Conservation (phyloP, 2,329 filamentous ascomycete genomes). For the Colletotrichum cuscutae region DNA sequence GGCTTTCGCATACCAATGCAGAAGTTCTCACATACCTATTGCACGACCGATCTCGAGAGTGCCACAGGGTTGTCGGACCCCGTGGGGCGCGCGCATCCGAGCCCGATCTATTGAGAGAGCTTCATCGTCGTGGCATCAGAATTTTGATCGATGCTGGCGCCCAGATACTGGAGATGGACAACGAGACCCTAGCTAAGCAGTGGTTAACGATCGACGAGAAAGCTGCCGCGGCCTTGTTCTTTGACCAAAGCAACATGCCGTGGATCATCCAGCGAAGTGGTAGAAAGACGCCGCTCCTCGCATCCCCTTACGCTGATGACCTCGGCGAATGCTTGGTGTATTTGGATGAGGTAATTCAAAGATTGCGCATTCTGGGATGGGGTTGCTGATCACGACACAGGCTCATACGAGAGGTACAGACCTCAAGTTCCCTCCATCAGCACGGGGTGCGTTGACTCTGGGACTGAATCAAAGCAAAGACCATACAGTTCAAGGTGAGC, state of each 20-base stretch:
- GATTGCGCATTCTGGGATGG: neutral
- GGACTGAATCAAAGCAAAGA: conserved; percentile 69
- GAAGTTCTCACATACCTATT: conserved; percentile 70
- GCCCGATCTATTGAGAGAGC: conserved; percentile 50
- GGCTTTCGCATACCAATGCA: conserved; percentile 69
- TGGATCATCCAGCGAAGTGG: conserved; percentile 53
- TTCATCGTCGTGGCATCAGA: conserved; percentile 52
- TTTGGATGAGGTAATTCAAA: conserved; percentile 57
- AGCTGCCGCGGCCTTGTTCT: conserved; percentile 64
- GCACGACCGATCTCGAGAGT: conserved; percentile 59
- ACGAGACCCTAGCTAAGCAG: conserved; percentile 55
- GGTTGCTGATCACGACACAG: conserved; percentile 26
- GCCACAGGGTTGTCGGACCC: conserved; percentile 43
- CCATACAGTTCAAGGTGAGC: conserved; percentile 66
- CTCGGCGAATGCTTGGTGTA: conserved; percentile 65
- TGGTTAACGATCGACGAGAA: conserved; percentile 61
- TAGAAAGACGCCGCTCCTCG: conserved; percentile 55
- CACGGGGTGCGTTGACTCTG: conserved; percentile 65
- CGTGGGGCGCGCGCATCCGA: conserved; percentile 51
- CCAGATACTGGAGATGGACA: conserved; percentile 71
- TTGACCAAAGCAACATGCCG: conserved; percentile 56
- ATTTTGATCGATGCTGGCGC: conserved; percentile 74
- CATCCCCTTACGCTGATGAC: conserved; percentile 65
- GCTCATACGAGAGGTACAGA: conserved; percentile 71
- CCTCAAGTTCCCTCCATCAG: conserved; percentile 60